A percentile compares a stretch with the other conserved stretches of the same genome.
Evolutionary conservation across 129 eudicot genomes (phyloP).

Genomic region (Flaveria trinervia): DNA sequence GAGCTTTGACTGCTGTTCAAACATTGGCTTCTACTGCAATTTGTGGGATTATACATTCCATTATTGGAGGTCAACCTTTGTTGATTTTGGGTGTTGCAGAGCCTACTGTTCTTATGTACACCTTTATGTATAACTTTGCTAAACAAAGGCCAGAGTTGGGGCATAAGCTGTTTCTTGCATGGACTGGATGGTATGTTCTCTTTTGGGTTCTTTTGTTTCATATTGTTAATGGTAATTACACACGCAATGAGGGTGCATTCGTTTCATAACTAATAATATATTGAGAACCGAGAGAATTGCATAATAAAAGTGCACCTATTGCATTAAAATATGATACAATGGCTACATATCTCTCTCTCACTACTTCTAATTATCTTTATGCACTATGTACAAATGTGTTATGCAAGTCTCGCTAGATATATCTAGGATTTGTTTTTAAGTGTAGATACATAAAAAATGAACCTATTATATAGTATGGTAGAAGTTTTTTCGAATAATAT

Average conservation of each 20-base stretch:
- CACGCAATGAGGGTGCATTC: too few relatives aligned
- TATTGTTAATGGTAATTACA: not conserved
- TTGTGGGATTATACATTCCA: slow-evolving; percentile 93
- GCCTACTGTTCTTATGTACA: slow-evolving; percentile 98
- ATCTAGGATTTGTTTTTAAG: too few relatives aligned
- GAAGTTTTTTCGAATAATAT: not conserved
- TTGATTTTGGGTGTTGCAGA: slow-evolving; percentile 95
- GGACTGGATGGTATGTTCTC: slow-evolving; percentile 80
- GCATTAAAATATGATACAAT: too few relatives aligned
- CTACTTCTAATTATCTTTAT: too few relatives aligned
- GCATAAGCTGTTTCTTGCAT: slow-evolving; percentile 81
- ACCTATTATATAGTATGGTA: not conserved
- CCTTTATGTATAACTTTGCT: slow-evolving; percentile 93
- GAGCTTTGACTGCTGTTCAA: slow-evolving; percentile 92
- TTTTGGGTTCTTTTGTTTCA: not conserved
- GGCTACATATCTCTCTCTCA: too few relatives aligned
- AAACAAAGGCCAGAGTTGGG: slow-evolving; percentile 92
- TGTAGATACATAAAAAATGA: not conserved
- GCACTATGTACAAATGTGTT: too few relatives aligned
- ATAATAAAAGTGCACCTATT: too few relatives aligned
- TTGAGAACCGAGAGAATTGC: too few relatives aligned
- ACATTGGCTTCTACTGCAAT: slow-evolving; percentile 90
- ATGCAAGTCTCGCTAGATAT: too few relatives aligned
- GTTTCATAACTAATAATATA: not conserved
- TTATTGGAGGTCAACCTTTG: slow-evolving; percentile 96